Evolutionary conservation across 2,329 filamentous ascomycete genomes (phyloP), one percentile per base, ranked within the genome.

Genomic region (Claviceps sp.): DNA sequence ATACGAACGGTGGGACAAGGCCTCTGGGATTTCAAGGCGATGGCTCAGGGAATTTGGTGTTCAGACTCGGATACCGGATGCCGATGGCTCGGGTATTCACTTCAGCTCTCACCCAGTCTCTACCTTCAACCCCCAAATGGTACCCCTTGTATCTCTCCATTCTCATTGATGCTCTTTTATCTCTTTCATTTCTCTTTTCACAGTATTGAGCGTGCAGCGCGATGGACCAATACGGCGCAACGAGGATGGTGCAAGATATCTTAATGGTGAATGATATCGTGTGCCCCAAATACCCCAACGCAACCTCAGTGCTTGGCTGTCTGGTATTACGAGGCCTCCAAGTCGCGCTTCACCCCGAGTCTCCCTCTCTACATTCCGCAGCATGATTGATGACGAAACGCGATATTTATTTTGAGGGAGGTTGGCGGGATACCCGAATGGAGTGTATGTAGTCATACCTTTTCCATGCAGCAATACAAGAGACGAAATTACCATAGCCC

Each of bases 361-460:
- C 30, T 34, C 18, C 49, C 20, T 47, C 50, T 52, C 54, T 54
- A 56, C 57, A 58, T 53, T 52, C 53, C 51, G 51, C 54, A 55
- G 54, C 56, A 56, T 60, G 59, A 57, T 55, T 55, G 55, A 57
- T 53, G 55, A 56, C 48, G 52, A 52, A 50, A 52, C 51, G 54
- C 52, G 54, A 45, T 51, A 34, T 52, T 53, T 48, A 16, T n/a
- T 34, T 45, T 30, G 22, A 8, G 43, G 20, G 43, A 7, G 55
- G 56, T 52, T 50, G 47, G 50, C 47, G 56, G 53, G 50, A 55
- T 52, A 55, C 55, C 53, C 55, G 55, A 45, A 52, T 55, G 55
- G 52, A 57, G 57, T 61, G 57, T 57, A 59, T 59, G 55, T 57
- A 57, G 58, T 50, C 54, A 60, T 58, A 54, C 52, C 6, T 48